Conservation (phyloP, 2,329 filamentous ascomycete species). For the Trichoderma cornu-damae region DNA sequence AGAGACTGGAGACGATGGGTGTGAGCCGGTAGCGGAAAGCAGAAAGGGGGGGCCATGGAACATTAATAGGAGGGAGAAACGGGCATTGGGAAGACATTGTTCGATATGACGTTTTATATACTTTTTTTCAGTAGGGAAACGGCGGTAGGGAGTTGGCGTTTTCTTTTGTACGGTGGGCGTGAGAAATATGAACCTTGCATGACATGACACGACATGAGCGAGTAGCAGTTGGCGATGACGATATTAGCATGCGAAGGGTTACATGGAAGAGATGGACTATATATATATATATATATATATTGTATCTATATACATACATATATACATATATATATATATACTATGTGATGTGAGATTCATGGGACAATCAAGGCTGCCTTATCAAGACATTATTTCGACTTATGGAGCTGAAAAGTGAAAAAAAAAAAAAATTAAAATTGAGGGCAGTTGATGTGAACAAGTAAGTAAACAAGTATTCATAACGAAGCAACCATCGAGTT, state of each 20-base stretch:
- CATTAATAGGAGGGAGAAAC: conserved; percentile 6
- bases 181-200: conserved; percentile 13
- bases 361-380: not conserved
- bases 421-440: too few relatives aligned
- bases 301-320: too few relatives aligned
- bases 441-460: too few relatives aligned
- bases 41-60: not conserved
- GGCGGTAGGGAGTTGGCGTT: conserved; percentile 15
- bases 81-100: conserved; percentile 14
- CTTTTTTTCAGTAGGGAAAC: conserved; percentile 3
- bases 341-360: not conserved
- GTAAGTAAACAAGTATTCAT: too few relatives aligned
- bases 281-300: conserved; percentile 6
- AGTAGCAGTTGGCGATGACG: too few relatives aligned
- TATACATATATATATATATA: conserved; percentile 4
- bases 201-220: conserved; percentile 6
- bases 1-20: conserved; percentile 43
- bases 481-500: too few relatives aligned
- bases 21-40: conserved; percentile 24
- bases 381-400: not conserved
- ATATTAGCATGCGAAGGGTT: conserved; percentile 1
- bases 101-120: conserved; percentile 15
- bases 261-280: conserved; percentile 8
- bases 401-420: too few relatives aligned
- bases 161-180: conserved; percentile 17